Evolutionary conservation across 1,139 yeast species (phyloP).

Genomic region (Petasospora fabianii): DNA sequence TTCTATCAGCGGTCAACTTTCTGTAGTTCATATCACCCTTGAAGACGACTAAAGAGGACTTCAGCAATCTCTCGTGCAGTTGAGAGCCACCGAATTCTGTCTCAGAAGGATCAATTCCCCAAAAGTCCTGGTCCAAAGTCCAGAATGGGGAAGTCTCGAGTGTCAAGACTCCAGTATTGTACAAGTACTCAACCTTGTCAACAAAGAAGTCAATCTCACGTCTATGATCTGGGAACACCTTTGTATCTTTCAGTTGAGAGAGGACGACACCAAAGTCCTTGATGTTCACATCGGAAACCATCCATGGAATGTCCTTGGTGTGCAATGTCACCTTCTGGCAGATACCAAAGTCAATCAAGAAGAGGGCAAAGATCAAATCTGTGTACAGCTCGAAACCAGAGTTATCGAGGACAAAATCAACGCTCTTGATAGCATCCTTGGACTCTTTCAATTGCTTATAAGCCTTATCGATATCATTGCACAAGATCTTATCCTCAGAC

Average conservation of each 20-base stretch:
- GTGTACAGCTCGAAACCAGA: slow-evolving; percentile 94
- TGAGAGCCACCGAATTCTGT: slow-evolving; percentile 55
- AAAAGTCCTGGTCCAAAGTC: slow-evolving; percentile 75
- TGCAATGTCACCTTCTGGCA: slow-evolving; percentile 69
- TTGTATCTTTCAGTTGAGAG: slow-evolving; percentile 49
- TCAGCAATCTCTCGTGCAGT: slow-evolving; percentile 47
- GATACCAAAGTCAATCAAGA: slow-evolving; percentile 67
- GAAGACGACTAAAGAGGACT: slow-evolving; percentile 61
- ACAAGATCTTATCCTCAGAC: slow-evolving; percentile 77
- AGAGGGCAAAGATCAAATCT: slow-evolving; percentile 72
- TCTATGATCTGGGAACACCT: slow-evolving; percentile 48
- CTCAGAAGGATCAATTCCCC: slow-evolving; percentile 54
- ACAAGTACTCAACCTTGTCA: slow-evolving; percentile 46
- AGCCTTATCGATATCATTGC: slow-evolving; percentile 67
- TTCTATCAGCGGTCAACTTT: slow-evolving; percentile 85
- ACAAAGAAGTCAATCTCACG: slow-evolving; percentile 39
- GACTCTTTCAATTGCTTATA: slow-evolving; percentile 49
- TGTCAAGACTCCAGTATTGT: slow-evolving; percentile 46
- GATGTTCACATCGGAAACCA: slow-evolving; percentile 92
- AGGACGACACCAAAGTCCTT: slow-evolving; percentile 67
- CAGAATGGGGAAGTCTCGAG: slow-evolving; percentile 74
- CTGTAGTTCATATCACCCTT: slow-evolving; percentile 97
- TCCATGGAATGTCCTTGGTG: slow-evolving; percentile 92
- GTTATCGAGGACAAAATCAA: slow-evolving; percentile 89
- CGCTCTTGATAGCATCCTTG: slow-evolving; percentile 32